A percentile compares a stretch with the other conserved stretches of the same genome.
Conservation (phyloP, 2,329 filamentous ascomycete species). For the Calonectria pseudoreteaudii region DNA sequence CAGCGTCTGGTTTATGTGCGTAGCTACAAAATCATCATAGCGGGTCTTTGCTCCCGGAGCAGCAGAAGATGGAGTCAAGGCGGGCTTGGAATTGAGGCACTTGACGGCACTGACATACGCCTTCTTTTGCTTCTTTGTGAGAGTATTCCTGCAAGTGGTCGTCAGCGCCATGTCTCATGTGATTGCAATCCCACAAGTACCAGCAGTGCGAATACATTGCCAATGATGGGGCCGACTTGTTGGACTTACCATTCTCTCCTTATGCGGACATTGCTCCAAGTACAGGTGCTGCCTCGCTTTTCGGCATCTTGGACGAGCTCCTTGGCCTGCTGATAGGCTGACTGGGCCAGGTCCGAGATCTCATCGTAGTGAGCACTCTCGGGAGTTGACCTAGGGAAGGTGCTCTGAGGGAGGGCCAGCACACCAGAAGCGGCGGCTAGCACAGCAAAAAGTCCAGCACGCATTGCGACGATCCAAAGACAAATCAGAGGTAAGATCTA, state of each 20-base stretch:
- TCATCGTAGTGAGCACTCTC: conserved; percentile 37
- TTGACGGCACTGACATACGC: conserved; percentile 59
- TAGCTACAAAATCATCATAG: conserved; percentile 63
- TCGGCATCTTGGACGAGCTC: conserved; percentile 27
- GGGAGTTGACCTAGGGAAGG: conserved; percentile 24
- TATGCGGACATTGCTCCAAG: conserved; percentile 44
- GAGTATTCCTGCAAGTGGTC: conserved; percentile 32
- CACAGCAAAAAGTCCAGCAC: conserved; percentile 32
- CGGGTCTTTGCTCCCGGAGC: conserved; percentile 57
- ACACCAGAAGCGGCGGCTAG: conserved; percentile 36
- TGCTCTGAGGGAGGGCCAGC: conserved; percentile 31
- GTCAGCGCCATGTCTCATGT: neutral
- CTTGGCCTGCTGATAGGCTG: conserved; percentile 41
- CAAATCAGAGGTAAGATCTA: conserved; percentile 8
- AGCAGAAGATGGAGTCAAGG: conserved; percentile 46
- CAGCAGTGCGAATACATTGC: neutral
- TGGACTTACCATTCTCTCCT: conserved; percentile 47
- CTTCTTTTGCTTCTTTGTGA: conserved; percentile 41
- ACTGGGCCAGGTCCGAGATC: conserved; percentile 34
- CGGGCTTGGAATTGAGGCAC: conserved; percentile 55
- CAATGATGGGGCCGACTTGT: conserved; percentile 39
- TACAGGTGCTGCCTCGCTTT: conserved; percentile 41
- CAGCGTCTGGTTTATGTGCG: conserved; percentile 61
- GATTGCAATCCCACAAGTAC: neutral
- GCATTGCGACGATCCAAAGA: conserved; percentile 32